These are phyloP conservation scores for Candida taoyuanica DNA, from an alignment of 805 yeast species.

Conservation along the genomic window DNA sequence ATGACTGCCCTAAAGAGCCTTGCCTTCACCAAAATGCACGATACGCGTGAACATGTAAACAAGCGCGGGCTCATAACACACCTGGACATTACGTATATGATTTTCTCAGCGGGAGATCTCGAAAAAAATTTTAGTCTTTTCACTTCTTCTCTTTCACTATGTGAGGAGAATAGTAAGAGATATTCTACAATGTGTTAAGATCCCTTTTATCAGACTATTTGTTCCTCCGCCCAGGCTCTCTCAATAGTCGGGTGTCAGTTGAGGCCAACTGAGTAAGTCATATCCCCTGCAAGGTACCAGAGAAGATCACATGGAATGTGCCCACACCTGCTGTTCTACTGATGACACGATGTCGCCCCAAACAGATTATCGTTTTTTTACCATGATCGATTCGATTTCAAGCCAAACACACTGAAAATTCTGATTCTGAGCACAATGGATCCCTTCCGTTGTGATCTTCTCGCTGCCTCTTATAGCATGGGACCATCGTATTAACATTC, in stretches of 20 bases:
- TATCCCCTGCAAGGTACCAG: not conserved
- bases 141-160: constrained; percentile 2
- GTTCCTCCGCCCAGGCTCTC: not conserved
- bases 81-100: constrained; percentile 12
- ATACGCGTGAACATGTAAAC: not conserved
- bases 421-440: constrained; percentile 15
- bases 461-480: not conserved
- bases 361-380: constrained; percentile 29
- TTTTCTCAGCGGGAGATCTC: not conserved
- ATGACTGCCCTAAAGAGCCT: not conserved
- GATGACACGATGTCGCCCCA: constrained; percentile 31
- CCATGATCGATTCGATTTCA: constrained; percentile 28
- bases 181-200: no score
- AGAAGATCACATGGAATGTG: not conserved
- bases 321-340: constrained; percentile 2
- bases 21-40: no score
- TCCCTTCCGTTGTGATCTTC: not conserved
- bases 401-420: constrained; percentile 32
- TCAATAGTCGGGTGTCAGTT: constrained; percentile 4
- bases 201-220: constrained; percentile 1
- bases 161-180: no score
- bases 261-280: constrained; percentile 19
- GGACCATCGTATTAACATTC: not conserved
- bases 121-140: constrained; percentile 8
- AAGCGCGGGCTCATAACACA: constrained; percentile 3